phyloP scores from a whole-genome alignment of 805 yeast genomes.

The Wickerhamiella dianesei region DNA sequence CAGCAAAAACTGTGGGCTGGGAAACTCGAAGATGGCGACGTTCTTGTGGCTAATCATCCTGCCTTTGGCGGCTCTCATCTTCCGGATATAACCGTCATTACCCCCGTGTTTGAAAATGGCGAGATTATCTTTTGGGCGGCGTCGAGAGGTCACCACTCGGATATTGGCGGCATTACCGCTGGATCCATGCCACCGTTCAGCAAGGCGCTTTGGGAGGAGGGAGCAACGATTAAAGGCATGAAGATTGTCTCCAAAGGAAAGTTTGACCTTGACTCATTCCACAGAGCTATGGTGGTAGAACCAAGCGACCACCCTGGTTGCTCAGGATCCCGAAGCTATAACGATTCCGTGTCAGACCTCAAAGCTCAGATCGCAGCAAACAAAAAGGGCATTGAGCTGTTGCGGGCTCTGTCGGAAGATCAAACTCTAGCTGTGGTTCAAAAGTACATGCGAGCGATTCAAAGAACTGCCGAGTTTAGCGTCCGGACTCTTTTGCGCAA shows the following conservation, averaged over 20 bases:
- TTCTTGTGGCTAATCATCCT: slow-evolving; percentile 67
- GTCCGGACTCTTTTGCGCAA: slow-evolving; percentile 43
- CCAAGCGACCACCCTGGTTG: slow-evolving; percentile 80
- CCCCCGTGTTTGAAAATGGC: slow-evolving; percentile 65
- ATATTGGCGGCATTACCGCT: slow-evolving; percentile 82
- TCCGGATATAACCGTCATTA: slow-evolving; percentile 83
- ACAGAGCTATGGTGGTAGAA: slow-evolving; percentile 46
- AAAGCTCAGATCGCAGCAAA: slow-evolving; percentile 85
- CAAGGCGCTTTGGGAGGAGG: slow-evolving; percentile 73
- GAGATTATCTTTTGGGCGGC: slow-evolving; percentile 77
- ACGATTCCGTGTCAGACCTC: slow-evolving; percentile 72
- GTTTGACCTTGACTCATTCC: slow-evolving; percentile 62
- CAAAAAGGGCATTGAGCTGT: slow-evolving; percentile 62
- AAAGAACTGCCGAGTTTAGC: slow-evolving; percentile 59
- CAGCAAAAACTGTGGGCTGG: slow-evolving; percentile 56
- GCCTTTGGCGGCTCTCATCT: slow-evolving; percentile 76
- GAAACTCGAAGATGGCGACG: slow-evolving; percentile 58
- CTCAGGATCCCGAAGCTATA: slow-evolving; percentile 72
- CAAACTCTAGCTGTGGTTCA: slow-evolving; percentile 46
- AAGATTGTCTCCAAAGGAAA: slow-evolving; percentile 55
- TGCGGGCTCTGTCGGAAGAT: slow-evolving; percentile 47
- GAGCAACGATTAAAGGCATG: slow-evolving; percentile 74
- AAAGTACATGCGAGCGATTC: slow-evolving; percentile 71
- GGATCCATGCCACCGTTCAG: slow-evolving; percentile 95
- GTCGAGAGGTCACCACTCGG: slow-evolving; percentile 92